Evolutionary conservation across 164 flowering plant species (phyloP).

Genomic region (Santalum album): DNA sequence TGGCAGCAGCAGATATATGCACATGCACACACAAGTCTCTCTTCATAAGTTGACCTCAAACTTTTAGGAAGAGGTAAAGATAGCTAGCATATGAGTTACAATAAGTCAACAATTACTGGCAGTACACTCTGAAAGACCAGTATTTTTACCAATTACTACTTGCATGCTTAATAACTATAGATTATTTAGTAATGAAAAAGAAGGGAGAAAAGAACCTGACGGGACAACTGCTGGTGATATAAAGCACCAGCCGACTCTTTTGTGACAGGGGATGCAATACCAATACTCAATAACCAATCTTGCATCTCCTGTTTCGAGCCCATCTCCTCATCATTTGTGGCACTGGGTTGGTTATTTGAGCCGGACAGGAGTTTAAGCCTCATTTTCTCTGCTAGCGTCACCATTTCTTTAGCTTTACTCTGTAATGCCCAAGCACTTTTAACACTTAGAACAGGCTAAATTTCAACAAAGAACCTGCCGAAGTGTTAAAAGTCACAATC

Average conservation of each 20-base stretch:
- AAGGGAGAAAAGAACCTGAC: conserved; percentile 53
- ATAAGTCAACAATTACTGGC: too few species aligned
- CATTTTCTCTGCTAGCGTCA: conserved; percentile 92
- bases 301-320: conserved; percentile 95
- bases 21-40: too few species aligned
- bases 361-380: conserved; percentile 82
- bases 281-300: conserved; percentile 91
- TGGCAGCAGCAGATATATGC: too few species aligned
- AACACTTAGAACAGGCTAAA: conserved; percentile 1
- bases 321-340: conserved; percentile 66
- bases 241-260: conserved; percentile 94
- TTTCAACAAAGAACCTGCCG: not conserved
- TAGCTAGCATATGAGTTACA: too few species aligned
- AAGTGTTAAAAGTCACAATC: not conserved
- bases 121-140: too few species aligned
- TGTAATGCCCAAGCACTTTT: conserved; percentile 19
- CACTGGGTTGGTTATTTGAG: conserved; percentile 36
- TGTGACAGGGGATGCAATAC: conserved; percentile 91
- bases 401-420: conserved; percentile 99
- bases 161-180: not conserved
- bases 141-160: too few species aligned
- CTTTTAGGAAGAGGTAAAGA: too few species aligned
- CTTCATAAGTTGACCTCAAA: too few species aligned
- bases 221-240: conserved; percentile 96
- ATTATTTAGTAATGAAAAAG: not conserved